Evolutionary conservation across 805 yeast species (phyloP), one percentile per base, ranked within the genome.

Genomic region (Debaryomyces maramus): DNA sequence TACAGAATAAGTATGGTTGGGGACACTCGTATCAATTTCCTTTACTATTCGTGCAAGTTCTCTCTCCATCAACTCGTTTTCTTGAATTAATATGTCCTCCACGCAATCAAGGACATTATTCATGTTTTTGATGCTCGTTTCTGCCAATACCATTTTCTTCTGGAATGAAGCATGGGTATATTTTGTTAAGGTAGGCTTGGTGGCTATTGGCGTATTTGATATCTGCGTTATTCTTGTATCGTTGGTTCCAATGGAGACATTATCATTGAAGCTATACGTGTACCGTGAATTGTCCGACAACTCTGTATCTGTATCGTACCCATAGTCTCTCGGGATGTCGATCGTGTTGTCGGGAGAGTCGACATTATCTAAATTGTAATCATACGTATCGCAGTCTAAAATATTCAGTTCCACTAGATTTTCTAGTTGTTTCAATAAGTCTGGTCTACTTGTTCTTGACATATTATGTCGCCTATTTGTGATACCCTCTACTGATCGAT

Each of bases 71-170:
- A 32, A 34, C 8, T 42, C 44, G 10, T 41, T 52, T 24, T 61
- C 66, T 32, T 53, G 53, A 2, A 24, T 6, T 10, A 52, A 34
- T 62, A 61, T 60, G 23, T 61, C 65, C 24, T 43, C 47, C 37
- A 61, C 36, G 35, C 65, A 61, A 6, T 58, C 64, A 11, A 62
- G 43, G 30, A 61, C 43, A 15, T 44, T 43, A 6, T 36, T 21
- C 36, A 52, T 44, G 33, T 51, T 47, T 6, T 38, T 32, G 14
- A 34, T 34, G 19, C 48, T 49, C 30, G 34, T 34, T 18, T 29
- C 13, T 13, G 22, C 39, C 14, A 19, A 6, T 11, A 16, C 16
- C 9, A 16, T 9, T 9, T 36, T 26, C 9, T 36, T 32, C 9
- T 37, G 34, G 15, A 37, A 28, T 6, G 22, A 23, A 10, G 9